Conservation (phyloP, 331 rosid species). For the Phaseolus coccineus region DNA sequence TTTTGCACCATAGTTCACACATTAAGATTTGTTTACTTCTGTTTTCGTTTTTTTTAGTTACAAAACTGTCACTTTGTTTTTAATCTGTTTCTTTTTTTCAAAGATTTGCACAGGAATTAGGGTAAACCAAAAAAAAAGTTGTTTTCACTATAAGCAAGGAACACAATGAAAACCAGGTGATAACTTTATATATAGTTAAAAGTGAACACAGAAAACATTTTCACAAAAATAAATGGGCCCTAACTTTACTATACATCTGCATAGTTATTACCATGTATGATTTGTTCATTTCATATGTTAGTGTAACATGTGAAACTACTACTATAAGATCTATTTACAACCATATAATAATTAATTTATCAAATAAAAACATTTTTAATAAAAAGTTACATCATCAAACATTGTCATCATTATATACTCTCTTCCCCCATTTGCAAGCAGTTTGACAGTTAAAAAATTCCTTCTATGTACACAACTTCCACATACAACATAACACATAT, state of each 20-base stretch:
- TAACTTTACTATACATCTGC: slow-evolving; percentile 21
- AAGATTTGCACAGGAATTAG: not conserved
- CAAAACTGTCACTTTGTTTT: not conserved
- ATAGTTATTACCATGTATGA: slow-evolving; percentile 8
- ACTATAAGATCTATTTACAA: not conserved
- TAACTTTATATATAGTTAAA: not conserved
- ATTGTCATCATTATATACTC: too few species aligned
- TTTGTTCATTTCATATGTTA: not conserved
- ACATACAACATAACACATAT: too few species aligned
- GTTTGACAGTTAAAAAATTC: too few species aligned
- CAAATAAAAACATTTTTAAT: not conserved
- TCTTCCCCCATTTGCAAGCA: too few species aligned
- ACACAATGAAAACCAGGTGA: not conserved
- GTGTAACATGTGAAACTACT: not conserved
- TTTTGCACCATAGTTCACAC: not conserved
- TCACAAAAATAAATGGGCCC: not conserved
- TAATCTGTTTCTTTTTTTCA: not conserved
- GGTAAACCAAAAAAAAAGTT: not conserved
- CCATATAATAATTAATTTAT: slow-evolving; percentile 8
- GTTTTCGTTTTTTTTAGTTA: not conserved
- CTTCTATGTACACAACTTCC: too few species aligned
- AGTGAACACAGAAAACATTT: not conserved
- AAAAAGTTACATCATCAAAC: too few species aligned
- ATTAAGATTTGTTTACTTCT: not conserved
- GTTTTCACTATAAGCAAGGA: not conserved